Evolutionary conservation across 2,329 filamentous ascomycete species (phyloP).

Genomic region (Epicoccum sorghinum): DNA sequence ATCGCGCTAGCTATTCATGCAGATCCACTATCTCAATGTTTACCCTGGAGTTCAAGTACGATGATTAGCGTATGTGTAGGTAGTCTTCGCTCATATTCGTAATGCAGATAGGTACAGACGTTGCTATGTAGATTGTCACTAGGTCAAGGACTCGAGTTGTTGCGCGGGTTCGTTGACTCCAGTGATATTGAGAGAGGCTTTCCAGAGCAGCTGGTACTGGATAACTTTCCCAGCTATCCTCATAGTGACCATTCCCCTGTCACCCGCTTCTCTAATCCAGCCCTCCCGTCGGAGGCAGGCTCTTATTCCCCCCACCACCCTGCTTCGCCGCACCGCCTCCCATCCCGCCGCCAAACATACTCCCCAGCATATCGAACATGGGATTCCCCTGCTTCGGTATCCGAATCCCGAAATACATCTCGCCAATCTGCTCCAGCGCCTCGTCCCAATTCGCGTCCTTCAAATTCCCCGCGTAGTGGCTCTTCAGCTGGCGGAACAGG

Average conservation of each 20-base stretch:
- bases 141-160: too few relatives aligned
- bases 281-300: slow-evolving; percentile 41
- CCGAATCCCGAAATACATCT: slow-evolving; percentile 95
- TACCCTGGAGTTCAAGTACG: too few relatives aligned
- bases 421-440: slow-evolving; percentile 82
- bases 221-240: too few relatives aligned
- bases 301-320: slow-evolving; percentile 51
- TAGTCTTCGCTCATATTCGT: too few relatives aligned
- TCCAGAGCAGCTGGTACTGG: too few relatives aligned
- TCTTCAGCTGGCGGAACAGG: slow-evolving; percentile 79
- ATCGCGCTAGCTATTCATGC: slow-evolving; percentile 9
- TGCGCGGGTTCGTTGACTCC: too few relatives aligned
- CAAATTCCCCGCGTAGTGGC: slow-evolving; percentile 80
- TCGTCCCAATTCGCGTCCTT: slow-evolving; percentile 81
- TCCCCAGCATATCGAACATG: slow-evolving; percentile 97
- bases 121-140: too few relatives aligned
- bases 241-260: too few relatives aligned
- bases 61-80: too few relatives aligned
- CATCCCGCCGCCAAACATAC: slow-evolving; percentile 80
- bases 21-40: too few relatives aligned
- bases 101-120: too few relatives aligned
- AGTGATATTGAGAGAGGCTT: too few relatives aligned
- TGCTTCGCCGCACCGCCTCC: slow-evolving; percentile 54
- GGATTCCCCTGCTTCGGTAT: slow-evolving; percentile 90
- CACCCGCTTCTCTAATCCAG: slow-evolving; percentile 29